Evolutionary conservation across 2,329 filamentous ascomycete genomes (phyloP), one percentile per base, ranked within the genome.

Genomic region (Zymoseptoria pseudotritici): DNA sequence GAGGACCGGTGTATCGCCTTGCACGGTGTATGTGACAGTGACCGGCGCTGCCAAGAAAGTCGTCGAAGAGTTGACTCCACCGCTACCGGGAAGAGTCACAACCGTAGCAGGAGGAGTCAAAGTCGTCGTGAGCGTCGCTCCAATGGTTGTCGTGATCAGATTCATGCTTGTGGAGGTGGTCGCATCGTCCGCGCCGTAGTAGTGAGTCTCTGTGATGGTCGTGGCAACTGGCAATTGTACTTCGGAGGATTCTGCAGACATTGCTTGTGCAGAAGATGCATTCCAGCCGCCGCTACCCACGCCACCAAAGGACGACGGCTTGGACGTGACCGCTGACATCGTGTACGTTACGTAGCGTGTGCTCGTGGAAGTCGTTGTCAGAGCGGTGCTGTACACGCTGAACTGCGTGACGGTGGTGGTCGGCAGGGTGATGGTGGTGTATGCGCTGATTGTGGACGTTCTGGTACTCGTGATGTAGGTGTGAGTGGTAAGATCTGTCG

Each of bases 251-350:
- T 29, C n/a, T 24, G 51, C 26, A 26, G 51, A 21, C 19, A 20
- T 51, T 6, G 50, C 19, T 49, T 54, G 56, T 58, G 53, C 58
- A 53, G 51, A 63, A 11, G 68, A 61, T 22, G 55, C 57, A 54
- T 71, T 71, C 70, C 70, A 71, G 4, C 70, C 70, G 7, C 58
- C 61, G 24, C 63, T 61, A 9, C 67, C 67, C 4, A 68, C 58
- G n/a, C 69, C 69, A 24, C 63, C 52, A 54, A 67, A 68, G 4
- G 69, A 65, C 2, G 65, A 56, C 2, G 36, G 36, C 26, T 54
- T 51, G 29, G 65, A 57, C 17, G 61, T 57, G 22, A 62, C 64
- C 20, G 57, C 59, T 8, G 60, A 67, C 10, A 69, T 29, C 10
- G 63, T 63, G 11, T 65, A 60, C 5, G 70, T 71, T 13, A 50